These are phyloP conservation scores for Celoporthe dispersa DNA, from an alignment of 2,329 filamentous ascomycete genomes.

Conservation along the genomic window DNA sequence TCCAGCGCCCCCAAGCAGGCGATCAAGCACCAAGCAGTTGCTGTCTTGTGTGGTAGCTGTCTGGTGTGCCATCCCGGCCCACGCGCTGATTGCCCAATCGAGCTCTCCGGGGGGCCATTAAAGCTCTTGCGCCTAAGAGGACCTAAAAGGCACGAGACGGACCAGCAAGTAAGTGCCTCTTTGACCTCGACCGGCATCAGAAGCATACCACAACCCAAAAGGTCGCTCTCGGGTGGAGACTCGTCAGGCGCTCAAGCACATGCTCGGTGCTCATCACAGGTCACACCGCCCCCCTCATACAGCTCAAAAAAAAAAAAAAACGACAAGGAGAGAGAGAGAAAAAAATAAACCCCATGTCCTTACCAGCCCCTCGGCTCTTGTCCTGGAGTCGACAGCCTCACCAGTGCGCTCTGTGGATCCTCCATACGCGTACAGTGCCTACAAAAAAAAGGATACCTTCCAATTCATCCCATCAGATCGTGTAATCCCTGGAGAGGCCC, in stretches of 20 bases:
- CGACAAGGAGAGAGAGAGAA: too few species aligned
- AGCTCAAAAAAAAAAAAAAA: neutral
- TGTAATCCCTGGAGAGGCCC: slow-evolving; percentile 4
- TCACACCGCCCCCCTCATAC: slow-evolving; percentile 11
- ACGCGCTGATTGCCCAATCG: slow-evolving; percentile 19
- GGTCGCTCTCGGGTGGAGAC: slow-evolving; percentile 19
- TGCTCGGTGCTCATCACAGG: neutral
- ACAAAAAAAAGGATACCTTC: neutral
- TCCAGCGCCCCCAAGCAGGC: slow-evolving; percentile 7
- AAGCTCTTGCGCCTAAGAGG: slow-evolving; percentile 16
- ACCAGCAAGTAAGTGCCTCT: neutral
- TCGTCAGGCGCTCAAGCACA: slow-evolving; percentile 11
- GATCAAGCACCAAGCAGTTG: neutral
- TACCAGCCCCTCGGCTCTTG: slow-evolving; percentile 2
- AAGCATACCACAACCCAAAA: neutral
- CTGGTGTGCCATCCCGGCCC: slow-evolving; percentile 23
- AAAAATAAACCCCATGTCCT: neutral
- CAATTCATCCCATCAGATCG: slow-evolving; percentile 10
- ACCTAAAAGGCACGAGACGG: slow-evolving; percentile 2
- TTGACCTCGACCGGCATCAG: slow-evolving; percentile 19
- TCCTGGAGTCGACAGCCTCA: slow-evolving; percentile 23
- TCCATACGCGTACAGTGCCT: slow-evolving; percentile 24
- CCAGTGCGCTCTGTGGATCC: slow-evolving; percentile 18
- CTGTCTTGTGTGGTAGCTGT: neutral
- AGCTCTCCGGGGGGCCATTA: slow-evolving; percentile 10